phyloP scores from a whole-genome alignment of 257 asterid genomes.

The Gynochthodes officinalis region DNA sequence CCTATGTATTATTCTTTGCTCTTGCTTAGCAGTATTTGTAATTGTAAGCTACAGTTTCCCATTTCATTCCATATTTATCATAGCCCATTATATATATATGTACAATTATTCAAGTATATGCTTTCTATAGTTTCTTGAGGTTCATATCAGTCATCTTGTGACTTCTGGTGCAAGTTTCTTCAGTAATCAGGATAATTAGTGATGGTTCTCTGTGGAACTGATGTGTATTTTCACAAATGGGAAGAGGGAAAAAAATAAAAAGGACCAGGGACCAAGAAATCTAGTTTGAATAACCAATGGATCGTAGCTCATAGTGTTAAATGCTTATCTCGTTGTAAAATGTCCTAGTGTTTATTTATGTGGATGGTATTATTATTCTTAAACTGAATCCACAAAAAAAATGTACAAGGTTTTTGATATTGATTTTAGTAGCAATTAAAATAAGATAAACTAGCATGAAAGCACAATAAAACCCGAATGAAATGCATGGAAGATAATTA shows the following conservation, averaged over 20 bases:
- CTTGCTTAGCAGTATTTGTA: constrained; percentile 16
- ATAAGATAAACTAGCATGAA: no score
- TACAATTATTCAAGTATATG: background rate
- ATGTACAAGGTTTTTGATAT: no score
- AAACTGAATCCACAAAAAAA: no score
- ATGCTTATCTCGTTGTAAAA: no score
- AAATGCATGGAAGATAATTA: background rate
- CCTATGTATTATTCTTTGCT: constrained; percentile 7
- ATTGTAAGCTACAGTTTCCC: constrained; percentile 4
- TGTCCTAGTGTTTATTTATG: no score
- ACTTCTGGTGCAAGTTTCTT: background rate
- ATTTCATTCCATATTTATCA: background rate
- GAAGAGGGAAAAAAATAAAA: no score
- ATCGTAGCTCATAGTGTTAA: no score
- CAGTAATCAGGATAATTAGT: background rate
- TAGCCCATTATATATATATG: constrained; percentile 1
- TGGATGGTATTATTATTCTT: no score
- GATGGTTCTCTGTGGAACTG: no score
- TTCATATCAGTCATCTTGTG: background rate
- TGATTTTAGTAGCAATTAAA: no score
- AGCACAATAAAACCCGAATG: no score
- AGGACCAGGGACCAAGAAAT: background rate
- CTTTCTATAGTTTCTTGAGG: constrained; percentile 6
- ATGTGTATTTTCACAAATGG: no score
- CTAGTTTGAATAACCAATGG: background rate